A percentile compares a stretch with the other conserved stretches of the same genome.
phyloP scores from a whole-genome alignment of 352 stramenopile species.

The Paralagenidium karlingii region DNA sequence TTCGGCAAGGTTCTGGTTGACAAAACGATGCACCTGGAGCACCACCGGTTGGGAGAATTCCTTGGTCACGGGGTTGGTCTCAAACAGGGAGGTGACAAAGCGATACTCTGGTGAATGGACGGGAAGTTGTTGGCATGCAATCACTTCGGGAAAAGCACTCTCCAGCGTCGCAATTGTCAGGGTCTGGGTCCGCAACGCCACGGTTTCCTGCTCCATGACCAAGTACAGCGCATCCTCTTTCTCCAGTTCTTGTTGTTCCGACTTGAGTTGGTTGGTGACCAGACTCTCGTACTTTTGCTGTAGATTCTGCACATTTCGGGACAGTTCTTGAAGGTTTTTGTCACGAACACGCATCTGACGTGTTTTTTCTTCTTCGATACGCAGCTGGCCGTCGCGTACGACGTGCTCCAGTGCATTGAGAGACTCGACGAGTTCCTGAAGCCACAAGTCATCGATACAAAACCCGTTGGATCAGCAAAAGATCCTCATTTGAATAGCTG shows the following conservation, averaged over 20 bases:
- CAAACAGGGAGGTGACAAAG: slow-evolving; percentile 27
- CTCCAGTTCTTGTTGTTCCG: slow-evolving; percentile 11
- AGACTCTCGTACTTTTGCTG: slow-evolving; percentile 10
- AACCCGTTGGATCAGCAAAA: neutral
- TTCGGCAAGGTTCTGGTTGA: slow-evolving; percentile 15
- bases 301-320: slow-evolving; percentile 19
- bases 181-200: slow-evolving; percentile 25
- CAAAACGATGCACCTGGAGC: slow-evolving; percentile 34
- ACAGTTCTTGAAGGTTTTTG: slow-evolving; percentile 20
- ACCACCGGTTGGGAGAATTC: slow-evolving; percentile 6
- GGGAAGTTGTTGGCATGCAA: slow-evolving; percentile 32
- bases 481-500: neutral
- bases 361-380: slow-evolving; percentile 30
- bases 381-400: slow-evolving; percentile 20
- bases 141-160: slow-evolving; percentile 11
- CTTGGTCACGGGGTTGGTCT: neutral
- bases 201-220: slow-evolving; percentile 28
- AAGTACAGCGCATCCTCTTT: slow-evolving; percentile 10
- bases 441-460: neutral
- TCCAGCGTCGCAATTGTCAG: slow-evolving; percentile 21
- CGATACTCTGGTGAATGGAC: slow-evolving; percentile 28
- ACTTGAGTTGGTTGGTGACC: slow-evolving; percentile 9
- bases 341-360: slow-evolving; percentile 24
- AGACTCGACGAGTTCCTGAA: slow-evolving; percentile 34
- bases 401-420: slow-evolving; percentile 41